Evolutionary conservation across 2,329 filamentous ascomycete species (phyloP).

Genomic region (Alternaria sp.): DNA sequence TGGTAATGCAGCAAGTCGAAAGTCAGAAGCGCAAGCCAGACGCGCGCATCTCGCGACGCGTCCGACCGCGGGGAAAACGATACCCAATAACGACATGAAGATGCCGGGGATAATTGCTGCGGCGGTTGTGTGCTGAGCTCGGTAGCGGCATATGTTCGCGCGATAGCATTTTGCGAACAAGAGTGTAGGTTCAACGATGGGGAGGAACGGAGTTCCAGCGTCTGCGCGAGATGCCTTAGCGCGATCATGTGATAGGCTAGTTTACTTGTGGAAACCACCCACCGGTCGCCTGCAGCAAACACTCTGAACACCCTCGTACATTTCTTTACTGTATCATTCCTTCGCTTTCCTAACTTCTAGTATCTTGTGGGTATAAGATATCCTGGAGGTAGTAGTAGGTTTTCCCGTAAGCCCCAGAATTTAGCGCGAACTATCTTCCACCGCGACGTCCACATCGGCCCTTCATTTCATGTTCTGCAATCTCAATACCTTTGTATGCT

Average conservation of each 20-base stretch:
- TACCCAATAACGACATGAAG: accelerated
- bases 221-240: not conserved
- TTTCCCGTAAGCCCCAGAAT: not conserved
- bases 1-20: not conserved
- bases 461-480: accelerated
- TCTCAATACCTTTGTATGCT: not conserved
- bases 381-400: not conserved
- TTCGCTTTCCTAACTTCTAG: accelerated
- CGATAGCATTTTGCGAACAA: not conserved
- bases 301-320: not conserved
- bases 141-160: not conserved
- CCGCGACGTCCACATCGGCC: not conserved
- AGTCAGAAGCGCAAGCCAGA: not conserved
- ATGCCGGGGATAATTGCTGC: not conserved
- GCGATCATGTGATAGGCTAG: not conserved
- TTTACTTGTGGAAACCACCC: not conserved
- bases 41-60: not conserved
- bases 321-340: not conserved
- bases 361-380: accelerated
- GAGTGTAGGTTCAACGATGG: too few relatives aligned
- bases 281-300: not conserved
- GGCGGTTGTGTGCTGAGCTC: not conserved
- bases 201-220: not conserved
- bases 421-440: not conserved
- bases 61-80: not conserved